phyloP scores from a whole-genome alignment of 2,329 filamentous ascomycete species.

The Huntiella bhutanensis region DNA sequence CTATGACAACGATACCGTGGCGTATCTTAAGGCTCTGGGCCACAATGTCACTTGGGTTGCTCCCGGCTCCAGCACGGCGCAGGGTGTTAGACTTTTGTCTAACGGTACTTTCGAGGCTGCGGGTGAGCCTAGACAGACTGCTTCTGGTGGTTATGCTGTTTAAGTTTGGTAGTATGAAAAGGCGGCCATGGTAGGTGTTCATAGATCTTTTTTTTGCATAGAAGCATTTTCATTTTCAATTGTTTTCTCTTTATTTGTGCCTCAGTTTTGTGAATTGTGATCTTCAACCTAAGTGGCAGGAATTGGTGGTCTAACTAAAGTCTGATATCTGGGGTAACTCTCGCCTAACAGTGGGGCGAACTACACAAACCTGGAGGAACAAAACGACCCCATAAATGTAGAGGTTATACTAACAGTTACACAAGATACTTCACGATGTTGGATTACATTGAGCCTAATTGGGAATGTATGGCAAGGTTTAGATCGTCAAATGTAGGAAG shows the following conservation, averaged over 20 bases:
- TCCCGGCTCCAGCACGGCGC: slow-evolving; percentile 48
- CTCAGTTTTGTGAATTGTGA: neutral
- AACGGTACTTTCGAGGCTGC: slow-evolving; percentile 61
- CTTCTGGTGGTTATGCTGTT: slow-evolving; percentile 46
- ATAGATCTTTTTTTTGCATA: neutral
- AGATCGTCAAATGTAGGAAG: too few species aligned
- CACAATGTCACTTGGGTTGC: slow-evolving; percentile 60
- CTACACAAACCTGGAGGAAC: too few species aligned
- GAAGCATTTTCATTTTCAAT: neutral
- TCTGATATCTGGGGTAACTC: too few species aligned
- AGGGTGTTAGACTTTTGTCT: slow-evolving; percentile 44
- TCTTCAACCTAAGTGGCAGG: too few species aligned
- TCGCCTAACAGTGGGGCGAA: too few species aligned
- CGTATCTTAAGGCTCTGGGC: slow-evolving; percentile 43
- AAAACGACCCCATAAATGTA: too few species aligned
- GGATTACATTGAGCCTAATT: too few species aligned
- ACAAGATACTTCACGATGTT: too few species aligned
- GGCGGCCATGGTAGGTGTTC: too few species aligned
- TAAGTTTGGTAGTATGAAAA: slow-evolving; percentile 14
- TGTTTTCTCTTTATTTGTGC: neutral
- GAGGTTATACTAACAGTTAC: too few species aligned
- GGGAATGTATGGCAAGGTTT: too few species aligned
- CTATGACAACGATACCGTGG: slow-evolving; percentile 52
- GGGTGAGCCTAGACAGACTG: slow-evolving; percentile 60
- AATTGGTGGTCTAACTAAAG: too few species aligned